Evolutionary conservation across 352 stramenopile genomes (phyloP), one percentile per base, ranked within the genome.

Genomic region (Globisporangium irregulare): DNA sequence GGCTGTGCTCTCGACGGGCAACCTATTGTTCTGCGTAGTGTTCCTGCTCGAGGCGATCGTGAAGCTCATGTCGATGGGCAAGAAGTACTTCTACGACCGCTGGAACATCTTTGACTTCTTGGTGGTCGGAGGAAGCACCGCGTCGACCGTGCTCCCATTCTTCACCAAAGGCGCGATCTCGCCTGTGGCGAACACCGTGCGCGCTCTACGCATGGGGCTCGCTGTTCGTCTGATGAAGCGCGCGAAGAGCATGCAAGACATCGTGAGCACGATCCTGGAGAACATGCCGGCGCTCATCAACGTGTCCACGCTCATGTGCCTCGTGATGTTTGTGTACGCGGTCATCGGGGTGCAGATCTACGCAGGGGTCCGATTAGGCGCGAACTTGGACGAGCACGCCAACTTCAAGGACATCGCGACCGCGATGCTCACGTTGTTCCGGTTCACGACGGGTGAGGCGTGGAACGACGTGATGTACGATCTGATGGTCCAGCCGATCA

Each of bases 401-500:
- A 94, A 95, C 66, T 95, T 95, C 66, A 64, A 87, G 43, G 63
- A 72, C 18, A 80, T 95, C 22, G 53, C 54, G 1, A 76, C 70
- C 1, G 82, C 81, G 20, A 75, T 94, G 65, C 58, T 89, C 43
- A 86, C 79, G 14, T 72, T 94, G 22, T 92, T 95, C 59, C 75
- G 85, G 4, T 83, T 86, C 34, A 73, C 77, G 15, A 95, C 87
- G 1, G 87, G 87, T 14, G 85, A 95, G 67, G 80, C 73, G 1
- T 94, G 82, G 78, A 94, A 93, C 59, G 81, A 84, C 27, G 81
- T 94, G 36, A 94, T 94, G 86, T 83, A 94, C 73, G 81, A 93
- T 61, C 58, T 83, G 25, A 84, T 82, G 72, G 77, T 78, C 20
- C n/a, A 75, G 48, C 70, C 73, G 9, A 73, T 77, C 29, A 18